Evolutionary conservation across 1,284 basidiomycete species (phyloP), one percentile per base, ranked within the genome.

Genomic region (Puccinia polysora): DNA sequence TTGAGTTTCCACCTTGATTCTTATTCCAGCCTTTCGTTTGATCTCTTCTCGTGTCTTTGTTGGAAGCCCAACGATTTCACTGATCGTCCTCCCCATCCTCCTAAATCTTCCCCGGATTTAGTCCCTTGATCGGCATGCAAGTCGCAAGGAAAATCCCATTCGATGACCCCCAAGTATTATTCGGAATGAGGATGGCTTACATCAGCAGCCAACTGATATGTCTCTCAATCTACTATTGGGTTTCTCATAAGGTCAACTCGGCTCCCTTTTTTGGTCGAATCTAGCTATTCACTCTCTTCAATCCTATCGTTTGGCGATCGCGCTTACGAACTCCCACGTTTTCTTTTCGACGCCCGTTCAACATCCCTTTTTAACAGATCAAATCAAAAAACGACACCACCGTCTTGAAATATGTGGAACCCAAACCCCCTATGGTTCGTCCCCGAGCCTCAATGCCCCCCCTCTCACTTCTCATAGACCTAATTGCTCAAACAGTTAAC

Each of bases 381-480:
- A 93, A 91, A 84, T 83, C 85, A 77, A 94, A 92, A 85, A 97
- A 97, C 79, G 95, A 97, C 82, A 85, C 90, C 80, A 92, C 91
- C 2, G 90, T 96, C 43, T 84, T 97, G 77, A 97, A 97, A 85
- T 97, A 95, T 77, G 82, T 83, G 64, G 82, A 83, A 75, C 83
- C 84, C 20, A 81, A 80, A 36, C 75, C 79, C 45, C 80, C 81
- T n/a, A 80, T 80, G 79, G 80, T 80, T 20, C 56, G 77, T 77
- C n/a, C n/a, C n/a, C n/a, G n/a, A n/a, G n/a, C n/a, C n/a, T n/a
- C n/a, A n/a, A n/a, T n/a, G n/a, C n/a, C n/a, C n/a, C n/a, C n/a
- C n/a, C n/a, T n/a, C n/a, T n/a, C n/a, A n/a, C n/a, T n/a, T n/a
- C n/a, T 28, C 80, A 88, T n/a, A 34, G 20, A 18, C 15, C 49